Conservation (phyloP, 2,329 filamentous ascomycete species). For the Ceratocystis alfenasii region DNA sequence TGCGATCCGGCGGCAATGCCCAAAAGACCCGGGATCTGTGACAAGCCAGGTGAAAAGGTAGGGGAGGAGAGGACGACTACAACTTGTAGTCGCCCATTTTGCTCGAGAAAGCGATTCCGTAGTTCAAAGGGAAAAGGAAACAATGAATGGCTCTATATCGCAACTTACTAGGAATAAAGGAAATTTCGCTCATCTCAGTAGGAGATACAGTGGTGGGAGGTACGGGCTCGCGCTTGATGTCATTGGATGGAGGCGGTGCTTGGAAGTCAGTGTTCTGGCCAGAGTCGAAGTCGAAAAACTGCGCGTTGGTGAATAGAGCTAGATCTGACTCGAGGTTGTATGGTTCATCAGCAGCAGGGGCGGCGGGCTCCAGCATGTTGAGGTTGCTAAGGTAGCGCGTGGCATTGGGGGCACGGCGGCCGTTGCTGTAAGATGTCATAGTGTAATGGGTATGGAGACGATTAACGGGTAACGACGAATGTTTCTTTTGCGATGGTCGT, state of each 20-base stretch:
- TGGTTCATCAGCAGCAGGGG: conserved; percentile 41
- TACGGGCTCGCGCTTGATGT: conserved; percentile 32
- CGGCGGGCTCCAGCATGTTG: conserved; percentile 58
- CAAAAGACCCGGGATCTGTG: background rate
- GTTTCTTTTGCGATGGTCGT: background rate
- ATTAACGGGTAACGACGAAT: too few species aligned
- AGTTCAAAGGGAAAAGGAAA: background rate
- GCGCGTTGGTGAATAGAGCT: conserved; percentile 68
- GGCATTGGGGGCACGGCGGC: conserved; percentile 72
- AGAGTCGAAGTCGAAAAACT: conserved; percentile 69
- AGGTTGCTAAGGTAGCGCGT: conserved; percentile 80
- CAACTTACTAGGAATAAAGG: conserved; percentile 24
- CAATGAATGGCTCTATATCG: background rate
- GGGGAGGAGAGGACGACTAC: background rate
- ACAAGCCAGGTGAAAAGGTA: background rate
- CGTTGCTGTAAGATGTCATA: conserved; percentile 56
- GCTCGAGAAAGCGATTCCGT: background rate
- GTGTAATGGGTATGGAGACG: background rate
- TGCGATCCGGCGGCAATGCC: conserved; percentile 13
- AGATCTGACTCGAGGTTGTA: conserved; percentile 60
- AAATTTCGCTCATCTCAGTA: conserved; percentile 25
- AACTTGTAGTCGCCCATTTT: background rate
- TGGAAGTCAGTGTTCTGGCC: conserved; percentile 49
- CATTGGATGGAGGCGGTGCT: conserved; percentile 33
- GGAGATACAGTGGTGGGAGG: conserved; percentile 23